Evolutionary conservation across 2,329 filamentous ascomycete genomes (phyloP).

Genomic region (Penicillium psychrosexuale): DNA sequence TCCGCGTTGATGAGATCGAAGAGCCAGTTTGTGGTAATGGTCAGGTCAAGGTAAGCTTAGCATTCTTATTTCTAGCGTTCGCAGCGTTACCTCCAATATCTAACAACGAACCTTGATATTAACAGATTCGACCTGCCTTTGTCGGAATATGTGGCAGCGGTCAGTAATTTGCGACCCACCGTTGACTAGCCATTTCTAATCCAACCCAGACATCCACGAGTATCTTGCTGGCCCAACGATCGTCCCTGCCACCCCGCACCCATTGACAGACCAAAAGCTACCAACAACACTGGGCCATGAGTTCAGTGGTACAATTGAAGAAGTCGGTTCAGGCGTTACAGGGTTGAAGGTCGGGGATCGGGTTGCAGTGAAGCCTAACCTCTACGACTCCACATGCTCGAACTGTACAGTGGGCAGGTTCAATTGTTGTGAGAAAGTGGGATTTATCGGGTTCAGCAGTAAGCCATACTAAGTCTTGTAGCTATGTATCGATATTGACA

Average conservation of each 20-base stretch:
- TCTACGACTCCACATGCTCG: constrained; percentile 56
- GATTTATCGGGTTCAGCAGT: constrained; percentile 52
- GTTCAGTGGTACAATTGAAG: constrained; percentile 59
- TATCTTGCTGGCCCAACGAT: constrained; percentile 51
- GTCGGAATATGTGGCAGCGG: constrained; percentile 38
- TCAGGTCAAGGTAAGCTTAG: constrained; percentile 45
- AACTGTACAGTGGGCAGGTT: constrained; percentile 53
- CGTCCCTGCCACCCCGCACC: constrained; percentile 53
- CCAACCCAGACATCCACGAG: constrained; percentile 48
- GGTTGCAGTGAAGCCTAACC: constrained; percentile 59
- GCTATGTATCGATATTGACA: constrained; percentile 36
- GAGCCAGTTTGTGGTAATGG: constrained; percentile 45
- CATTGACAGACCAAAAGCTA: constrained; percentile 55
- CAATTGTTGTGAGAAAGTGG: constrained; percentile 59
- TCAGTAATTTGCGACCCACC: not conserved
- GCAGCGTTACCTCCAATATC: not conserved
- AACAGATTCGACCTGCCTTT: constrained; percentile 31
- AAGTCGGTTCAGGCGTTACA: constrained; percentile 53
- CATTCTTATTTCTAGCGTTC: constrained; percentile 10
- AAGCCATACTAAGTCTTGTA: not conserved
- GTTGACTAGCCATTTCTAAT: not conserved
- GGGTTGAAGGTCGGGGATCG: constrained; percentile 53
- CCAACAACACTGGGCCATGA: constrained; percentile 65
- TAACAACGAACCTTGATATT: not conserved
- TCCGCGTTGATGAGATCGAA: constrained; percentile 36